Conservation (phyloP, 768 basidiomycete species). For the Thelephora ganbajun region DNA sequence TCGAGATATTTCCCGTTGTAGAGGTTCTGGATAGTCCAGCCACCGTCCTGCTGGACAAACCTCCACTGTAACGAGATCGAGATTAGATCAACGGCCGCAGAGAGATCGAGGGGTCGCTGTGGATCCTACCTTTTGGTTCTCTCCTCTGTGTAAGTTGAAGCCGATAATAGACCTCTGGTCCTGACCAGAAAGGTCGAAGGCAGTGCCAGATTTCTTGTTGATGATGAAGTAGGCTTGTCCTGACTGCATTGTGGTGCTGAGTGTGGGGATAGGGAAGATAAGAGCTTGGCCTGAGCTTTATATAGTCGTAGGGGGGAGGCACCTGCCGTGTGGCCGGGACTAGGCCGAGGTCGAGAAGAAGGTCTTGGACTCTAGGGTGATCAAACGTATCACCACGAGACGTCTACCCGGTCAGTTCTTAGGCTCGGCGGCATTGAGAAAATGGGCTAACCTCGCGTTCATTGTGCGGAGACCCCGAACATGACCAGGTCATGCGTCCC, state of each 20-base stretch:
- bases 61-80: slow-evolving; percentile 28
- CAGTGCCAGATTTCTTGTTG: slow-evolving; percentile 38
- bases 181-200: slow-evolving; percentile 38
- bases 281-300: too few species aligned
- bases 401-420: too few species aligned
- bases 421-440: too few species aligned
- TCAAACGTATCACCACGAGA: too few species aligned
- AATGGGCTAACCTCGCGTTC: too few species aligned
- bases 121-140: slow-evolving; percentile 33
- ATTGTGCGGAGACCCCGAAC: too few species aligned
- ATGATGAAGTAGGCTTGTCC: slow-evolving; percentile 30
- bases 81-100: neutral
- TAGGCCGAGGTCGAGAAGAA: too few species aligned
- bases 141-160: slow-evolving; percentile 24
- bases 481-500: too few species aligned
- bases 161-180: slow-evolving; percentile 40
- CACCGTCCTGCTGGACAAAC: slow-evolving; percentile 22
- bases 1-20: slow-evolving; percentile 28
- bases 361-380: too few species aligned
- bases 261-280: neutral
- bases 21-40: slow-evolving; percentile 25
- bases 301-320: too few species aligned
- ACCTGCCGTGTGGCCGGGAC: too few species aligned
- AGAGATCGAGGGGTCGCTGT: neutral
- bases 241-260: slow-evolving; percentile 11